These are phyloP conservation scores for Trametes sp. DNA, from an alignment of 1,284 basidiomycete species.

Conservation along the genomic window DNA sequence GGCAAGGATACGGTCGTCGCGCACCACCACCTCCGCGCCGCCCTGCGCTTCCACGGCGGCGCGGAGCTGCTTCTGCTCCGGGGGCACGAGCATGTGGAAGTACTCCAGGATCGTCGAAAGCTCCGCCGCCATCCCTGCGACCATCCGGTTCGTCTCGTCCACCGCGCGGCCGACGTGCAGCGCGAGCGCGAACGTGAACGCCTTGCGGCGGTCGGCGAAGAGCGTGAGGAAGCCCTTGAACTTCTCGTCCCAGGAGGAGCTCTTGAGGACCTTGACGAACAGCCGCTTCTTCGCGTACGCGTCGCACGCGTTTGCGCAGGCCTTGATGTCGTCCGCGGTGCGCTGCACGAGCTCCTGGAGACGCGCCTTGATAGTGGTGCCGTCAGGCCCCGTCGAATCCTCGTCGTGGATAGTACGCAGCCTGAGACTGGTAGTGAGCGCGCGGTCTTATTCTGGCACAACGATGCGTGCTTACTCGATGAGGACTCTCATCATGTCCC, in stretches of 20 bases:
- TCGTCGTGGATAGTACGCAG: slow-evolving; percentile 32
- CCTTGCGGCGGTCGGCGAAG: slow-evolving; percentile 44
- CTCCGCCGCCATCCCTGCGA: too few species aligned
- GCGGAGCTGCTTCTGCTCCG: slow-evolving; percentile 28
- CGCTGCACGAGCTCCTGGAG: slow-evolving; percentile 33
- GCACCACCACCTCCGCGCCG: slow-evolving; percentile 26
- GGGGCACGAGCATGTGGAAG: slow-evolving; percentile 24
- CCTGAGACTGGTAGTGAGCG: slow-evolving; percentile 14
- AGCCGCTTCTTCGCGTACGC: slow-evolving; percentile 41
- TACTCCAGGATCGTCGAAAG: too few species aligned
- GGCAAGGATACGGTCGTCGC: slow-evolving; percentile 27
- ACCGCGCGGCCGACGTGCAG: slow-evolving; percentile 46
- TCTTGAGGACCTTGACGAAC: slow-evolving; percentile 47
- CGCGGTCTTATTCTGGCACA: background rate
- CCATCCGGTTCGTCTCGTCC: slow-evolving; percentile 45
- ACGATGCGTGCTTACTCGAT: slow-evolving; percentile 43
- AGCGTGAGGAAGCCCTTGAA: slow-evolving; percentile 43
- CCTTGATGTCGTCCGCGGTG: slow-evolving; percentile 41
- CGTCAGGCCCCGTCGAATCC: slow-evolving; percentile 31
- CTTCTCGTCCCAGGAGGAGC: slow-evolving; percentile 46
- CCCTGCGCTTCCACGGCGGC: slow-evolving; percentile 30
- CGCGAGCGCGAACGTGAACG: slow-evolving; percentile 44
- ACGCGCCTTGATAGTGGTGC: slow-evolving; percentile 34
- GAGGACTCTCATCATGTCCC: slow-evolving; percentile 52
- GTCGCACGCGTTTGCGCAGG: slow-evolving; percentile 44